Conservation (phyloP, 2,329 filamentous ascomycete genomes). For the Apiospora aurea region DNA sequence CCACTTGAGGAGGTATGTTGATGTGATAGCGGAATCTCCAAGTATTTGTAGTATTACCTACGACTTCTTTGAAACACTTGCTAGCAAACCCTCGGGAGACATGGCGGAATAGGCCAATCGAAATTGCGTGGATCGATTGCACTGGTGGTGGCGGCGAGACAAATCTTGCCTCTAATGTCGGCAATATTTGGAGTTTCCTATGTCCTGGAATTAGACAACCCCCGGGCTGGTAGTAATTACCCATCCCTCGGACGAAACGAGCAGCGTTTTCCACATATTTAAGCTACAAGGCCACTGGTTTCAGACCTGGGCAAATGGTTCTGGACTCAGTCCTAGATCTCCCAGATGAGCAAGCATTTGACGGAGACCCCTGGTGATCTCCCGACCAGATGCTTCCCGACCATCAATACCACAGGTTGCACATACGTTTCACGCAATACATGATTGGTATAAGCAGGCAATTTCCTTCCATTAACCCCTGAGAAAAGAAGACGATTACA, state of each 20-base stretch:
- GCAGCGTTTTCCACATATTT: constrained; percentile 2
- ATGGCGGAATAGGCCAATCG: not conserved
- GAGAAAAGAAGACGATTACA: not conserved
- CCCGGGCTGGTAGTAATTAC: not conserved
- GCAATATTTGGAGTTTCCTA: not conserved
- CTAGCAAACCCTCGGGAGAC: not conserved
- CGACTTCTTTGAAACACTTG: constrained; percentile 5
- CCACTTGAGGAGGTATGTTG: not conserved
- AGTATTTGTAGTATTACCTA: not conserved
- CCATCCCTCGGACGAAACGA: constrained; percentile 15
- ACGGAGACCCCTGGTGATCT: not conserved
- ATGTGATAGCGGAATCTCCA: not conserved
- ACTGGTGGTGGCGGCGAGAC: not conserved
- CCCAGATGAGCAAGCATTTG: not conserved
- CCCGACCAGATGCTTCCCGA: not conserved
- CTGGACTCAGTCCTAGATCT: not conserved
- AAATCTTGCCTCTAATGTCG: constrained; percentile 6
- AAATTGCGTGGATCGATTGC: not conserved
- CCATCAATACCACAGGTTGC: not conserved
- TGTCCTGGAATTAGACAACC: not conserved
- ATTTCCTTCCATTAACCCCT: constrained; percentile 19
- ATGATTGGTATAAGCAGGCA: not conserved
- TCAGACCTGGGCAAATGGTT: constrained; percentile 1
- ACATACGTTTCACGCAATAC: constrained; percentile 12
- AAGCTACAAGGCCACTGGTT: constrained; percentile 6